These are phyloP conservation scores for Podaxis sp. DNA, from an alignment of 768 basidiomycete species.

Conservation along the genomic window DNA sequence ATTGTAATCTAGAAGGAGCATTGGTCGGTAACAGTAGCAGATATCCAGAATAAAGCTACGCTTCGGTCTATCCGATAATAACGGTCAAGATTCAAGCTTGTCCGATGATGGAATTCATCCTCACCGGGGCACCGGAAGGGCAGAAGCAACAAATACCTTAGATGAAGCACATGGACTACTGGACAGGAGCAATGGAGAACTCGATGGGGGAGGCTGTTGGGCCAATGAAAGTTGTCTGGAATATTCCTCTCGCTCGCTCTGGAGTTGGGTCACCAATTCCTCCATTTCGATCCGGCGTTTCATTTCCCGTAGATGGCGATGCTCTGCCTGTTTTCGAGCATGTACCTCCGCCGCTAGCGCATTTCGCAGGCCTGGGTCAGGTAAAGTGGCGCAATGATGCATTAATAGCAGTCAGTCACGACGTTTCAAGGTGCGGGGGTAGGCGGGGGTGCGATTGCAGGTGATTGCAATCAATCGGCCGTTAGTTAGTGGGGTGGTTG, in stretches of 20 bases:
- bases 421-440: background rate
- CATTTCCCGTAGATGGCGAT: conserved; percentile 5
- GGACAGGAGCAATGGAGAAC: conserved; percentile 8
- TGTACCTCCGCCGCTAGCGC: conserved; percentile 4
- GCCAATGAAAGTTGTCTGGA: background rate
- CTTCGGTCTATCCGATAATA: background rate
- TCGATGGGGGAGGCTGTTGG: background rate
- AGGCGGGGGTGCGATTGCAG: too few species aligned
- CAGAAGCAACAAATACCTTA: background rate
- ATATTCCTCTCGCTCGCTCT: conserved; percentile 8
- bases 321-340: conserved; percentile 7
- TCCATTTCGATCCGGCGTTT: conserved; percentile 11
- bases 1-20: background rate
- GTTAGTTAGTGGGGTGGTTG: background rate
- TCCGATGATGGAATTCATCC: background rate
- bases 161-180: conserved; percentile 8
- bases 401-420: background rate
- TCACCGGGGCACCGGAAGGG: background rate
- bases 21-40: background rate
- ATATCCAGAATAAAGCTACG: background rate
- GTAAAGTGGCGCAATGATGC: background rate
- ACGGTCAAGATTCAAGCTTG: background rate
- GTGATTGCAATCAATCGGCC: background rate
- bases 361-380: background rate
- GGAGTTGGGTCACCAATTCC: conserved; percentile 6